Percentiles rank a stretch among this genome's conserved stretches.
Conservation (phyloP, 345 rosid genomes). For the Heritiera fomes region DNA sequence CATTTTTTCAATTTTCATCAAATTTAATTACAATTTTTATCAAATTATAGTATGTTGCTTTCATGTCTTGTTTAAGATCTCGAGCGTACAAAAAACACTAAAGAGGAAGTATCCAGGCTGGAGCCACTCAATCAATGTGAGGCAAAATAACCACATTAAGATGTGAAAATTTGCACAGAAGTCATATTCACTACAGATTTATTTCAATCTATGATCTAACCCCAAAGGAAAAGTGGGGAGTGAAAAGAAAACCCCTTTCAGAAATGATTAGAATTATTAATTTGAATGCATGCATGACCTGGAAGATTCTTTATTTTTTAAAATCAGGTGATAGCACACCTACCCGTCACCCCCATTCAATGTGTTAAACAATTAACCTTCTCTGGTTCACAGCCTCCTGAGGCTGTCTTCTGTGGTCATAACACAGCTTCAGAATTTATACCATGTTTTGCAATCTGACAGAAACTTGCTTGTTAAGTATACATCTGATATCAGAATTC, state of each 20-base stretch:
- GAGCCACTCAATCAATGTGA: not conserved
- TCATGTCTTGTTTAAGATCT: no score
- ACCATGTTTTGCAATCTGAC: not conserved
- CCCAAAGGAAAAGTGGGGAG: not conserved
- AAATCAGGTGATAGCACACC: not conserved
- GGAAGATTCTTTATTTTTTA: slow-evolving; percentile 23
- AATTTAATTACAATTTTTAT: no score
- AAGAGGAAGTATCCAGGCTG: not conserved
- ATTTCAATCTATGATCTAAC: not conserved
- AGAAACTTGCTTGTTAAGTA: not conserved
- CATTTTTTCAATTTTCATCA: no score
- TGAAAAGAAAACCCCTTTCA: no score
- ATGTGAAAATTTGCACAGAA: not conserved
- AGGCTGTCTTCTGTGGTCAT: slow-evolving; percentile 1
- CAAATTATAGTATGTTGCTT: no score
- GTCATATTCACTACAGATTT: not conserved
- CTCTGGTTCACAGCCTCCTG: slow-evolving; percentile 3
- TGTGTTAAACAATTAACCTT: not conserved
- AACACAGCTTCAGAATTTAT: not conserved
- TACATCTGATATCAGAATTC: not conserved
- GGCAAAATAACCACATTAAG: not conserved
- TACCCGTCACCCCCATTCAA: slow-evolving; percentile 13
- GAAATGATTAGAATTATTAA: not conserved
- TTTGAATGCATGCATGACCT: slow-evolving; percentile 12
- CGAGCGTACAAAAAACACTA: not conserved